Base-by-base conservation (phyloP, 202 grass and related monocot species). In the Setaria viridis region DNA sequence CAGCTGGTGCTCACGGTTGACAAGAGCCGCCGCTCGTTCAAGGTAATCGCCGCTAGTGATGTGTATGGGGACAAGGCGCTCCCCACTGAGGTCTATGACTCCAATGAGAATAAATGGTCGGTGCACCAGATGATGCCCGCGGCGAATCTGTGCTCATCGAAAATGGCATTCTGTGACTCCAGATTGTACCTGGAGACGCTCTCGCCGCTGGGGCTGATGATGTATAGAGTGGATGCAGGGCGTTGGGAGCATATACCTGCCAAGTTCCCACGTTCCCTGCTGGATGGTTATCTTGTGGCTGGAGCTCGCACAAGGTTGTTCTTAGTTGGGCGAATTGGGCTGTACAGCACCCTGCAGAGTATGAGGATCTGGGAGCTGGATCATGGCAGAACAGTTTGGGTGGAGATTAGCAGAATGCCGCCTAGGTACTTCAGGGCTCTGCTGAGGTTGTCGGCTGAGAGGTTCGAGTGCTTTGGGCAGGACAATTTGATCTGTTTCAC, bases 361-460 rank as follows among this genome's bases (percentile, higher is more conserved):
- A 99, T 99, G 91, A 90, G 90, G 63, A 92, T 99, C 78, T 99
- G 96, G 96, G 96, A 99, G 86, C 87, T 99, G 33, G 96, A 99
- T 91, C 93, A 99, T 91, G 88, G 77, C 19, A 95, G 84, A 66
- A 94, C 90, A 25, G 55, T 89, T 62, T 98, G 96, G 96, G 88
- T 89, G 46, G 96, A 98, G 70, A 95, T 98, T 30, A 94, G 90
- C 87, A 92, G 93, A 82, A 99, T 99, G 96, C 96, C 93, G 0
- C 96, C 96, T n/a, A 99, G 88, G 84, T 86, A 95, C 76, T 98
- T 98, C 32, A 82, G 96, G 76, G 93, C 90, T 42, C 85, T 98
- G 21, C 53, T 98, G 39, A 92, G 96, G 86, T 64, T 98, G 83
- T 98, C 96, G 1, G 91, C 96, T 2, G 96, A 98, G 88, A 91